Evolutionary conservation across 2,329 filamentous ascomycete genomes (phyloP).

Genomic region (Fusarium ramigenum): DNA sequence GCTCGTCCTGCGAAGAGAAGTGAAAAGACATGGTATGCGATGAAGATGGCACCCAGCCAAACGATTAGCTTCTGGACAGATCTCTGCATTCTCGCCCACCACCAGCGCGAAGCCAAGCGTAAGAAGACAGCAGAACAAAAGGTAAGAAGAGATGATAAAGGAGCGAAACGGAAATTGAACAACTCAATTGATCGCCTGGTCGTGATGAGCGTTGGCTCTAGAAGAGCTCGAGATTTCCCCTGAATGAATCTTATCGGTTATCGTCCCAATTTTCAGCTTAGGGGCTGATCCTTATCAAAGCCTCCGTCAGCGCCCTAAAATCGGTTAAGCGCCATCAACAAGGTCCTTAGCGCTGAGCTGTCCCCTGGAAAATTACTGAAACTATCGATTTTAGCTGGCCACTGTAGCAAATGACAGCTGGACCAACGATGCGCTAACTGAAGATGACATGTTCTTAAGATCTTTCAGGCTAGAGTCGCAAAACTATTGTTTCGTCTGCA

Average conservation of each 20-base stretch:
- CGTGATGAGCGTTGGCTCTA: accelerated
- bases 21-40: neutral
- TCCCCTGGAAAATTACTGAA: neutral
- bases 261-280: neutral
- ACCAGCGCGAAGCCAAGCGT: accelerated
- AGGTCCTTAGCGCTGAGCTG: neutral
- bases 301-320: neutral
- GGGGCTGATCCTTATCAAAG: neutral
- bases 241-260: neutral
- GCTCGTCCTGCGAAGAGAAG: neutral
- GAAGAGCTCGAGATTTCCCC: neutral
- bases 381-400: neutral
- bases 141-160: accelerated
- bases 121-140: accelerated
- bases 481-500: neutral
- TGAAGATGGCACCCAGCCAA: conserved; percentile 13
- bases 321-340: neutral
- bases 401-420: neutral
- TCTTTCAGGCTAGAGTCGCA: neutral
- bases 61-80: neutral
- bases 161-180: neutral
- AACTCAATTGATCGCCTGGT: neutral
- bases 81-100: neutral
- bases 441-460: neutral
- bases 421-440: neutral